Evolutionary conservation across 768 basidiomycete genomes (phyloP), one percentile per base, ranked within the genome.

Genomic region (Trametes cingulata): DNA sequence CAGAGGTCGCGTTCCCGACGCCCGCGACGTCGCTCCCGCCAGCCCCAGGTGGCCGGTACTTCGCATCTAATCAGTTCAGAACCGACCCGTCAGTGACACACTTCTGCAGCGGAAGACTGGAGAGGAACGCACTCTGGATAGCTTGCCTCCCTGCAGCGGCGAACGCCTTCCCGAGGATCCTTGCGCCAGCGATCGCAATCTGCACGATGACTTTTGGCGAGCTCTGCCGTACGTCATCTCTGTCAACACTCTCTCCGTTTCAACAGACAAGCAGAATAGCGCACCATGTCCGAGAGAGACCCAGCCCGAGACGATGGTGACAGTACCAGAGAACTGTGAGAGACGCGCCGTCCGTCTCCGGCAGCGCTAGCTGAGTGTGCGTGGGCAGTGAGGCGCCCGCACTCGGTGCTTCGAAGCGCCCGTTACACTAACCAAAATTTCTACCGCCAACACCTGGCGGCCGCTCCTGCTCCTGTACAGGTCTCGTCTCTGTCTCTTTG

Each of bases 131-230:
- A 98, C 97, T 99, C 81, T 93, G 88, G 42, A 90, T 85, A 12
- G 95, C 96, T 73, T 99, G 97, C 67, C 82, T 80, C 37, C 93
- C 93, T 2, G 95, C 97, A 70, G 94, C 95, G 35, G 82, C 77
- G 54, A 98, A 85, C 42, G 97, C 97, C 76, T 90, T 95, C 56
- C 97, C 95, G 52, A 98, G 75, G 65, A 95, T 95, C 73, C 85
- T 87, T 25, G 82, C 78, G 20, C 91, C 90, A 22, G 87, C 83
- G 19, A 93, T 68, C 41, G 91, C 73, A 58, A 96, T 93, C 70
- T 94, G 91, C 10, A 91, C 80, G 48, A 95, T 76, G 61, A 84
- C 78, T 75, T 78, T 88, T 53, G 91, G 92, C n/a, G 84, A 87
- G 41, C 93, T 85, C 94, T 95, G 65, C 27, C 66, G 27, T 22